A percentile compares a stretch with the other conserved stretches of the same genome.
Evolutionary conservation across 148 eudicot genomes (phyloP).

Genomic region (Simmondsia chinensis): DNA sequence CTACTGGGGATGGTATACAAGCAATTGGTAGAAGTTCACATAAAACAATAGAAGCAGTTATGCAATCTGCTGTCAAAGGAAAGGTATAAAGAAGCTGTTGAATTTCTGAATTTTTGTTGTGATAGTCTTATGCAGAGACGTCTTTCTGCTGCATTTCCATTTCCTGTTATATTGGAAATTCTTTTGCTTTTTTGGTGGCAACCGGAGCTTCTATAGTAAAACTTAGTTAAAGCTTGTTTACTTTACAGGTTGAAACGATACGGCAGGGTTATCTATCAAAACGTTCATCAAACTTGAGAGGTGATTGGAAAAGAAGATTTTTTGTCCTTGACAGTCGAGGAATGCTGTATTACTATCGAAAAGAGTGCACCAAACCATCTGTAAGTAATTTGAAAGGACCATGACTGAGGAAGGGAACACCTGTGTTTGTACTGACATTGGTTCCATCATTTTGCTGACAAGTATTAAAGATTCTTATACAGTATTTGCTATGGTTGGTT

Average conservation of each 20-base stretch:
- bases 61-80: constrained; percentile 94
- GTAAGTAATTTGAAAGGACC: constrained; percentile 38
- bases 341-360: constrained; percentile 88
- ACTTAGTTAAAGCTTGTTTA: not conserved
- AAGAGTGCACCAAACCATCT: constrained; percentile 72
- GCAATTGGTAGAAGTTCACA: constrained; percentile 96
- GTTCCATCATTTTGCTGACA: constrained; percentile 6
- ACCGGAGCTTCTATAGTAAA: too few species aligned
- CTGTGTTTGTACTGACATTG: not conserved
- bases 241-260: constrained; percentile 85
- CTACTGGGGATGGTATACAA: constrained; percentile 92
- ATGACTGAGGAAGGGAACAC: not conserved
- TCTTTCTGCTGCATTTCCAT: too few species aligned
- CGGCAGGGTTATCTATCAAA: constrained; percentile 95
- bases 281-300: constrained; percentile 91
- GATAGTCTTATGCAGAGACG: too few species aligned
- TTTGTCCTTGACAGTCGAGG: constrained; percentile 96
- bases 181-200: too few species aligned
- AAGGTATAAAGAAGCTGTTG: constrained; percentile 38
- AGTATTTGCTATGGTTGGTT: too few species aligned
- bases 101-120: too few species aligned
- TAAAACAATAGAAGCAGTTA: constrained; percentile 92
- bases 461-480: constrained; percentile 11
- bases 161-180: too few species aligned
- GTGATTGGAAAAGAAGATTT: constrained; percentile 97